Evolutionary conservation across 1,284 basidiomycete species (phyloP), one percentile per base, ranked within the genome.

Genomic region (Cerioporus squamosus): DNA sequence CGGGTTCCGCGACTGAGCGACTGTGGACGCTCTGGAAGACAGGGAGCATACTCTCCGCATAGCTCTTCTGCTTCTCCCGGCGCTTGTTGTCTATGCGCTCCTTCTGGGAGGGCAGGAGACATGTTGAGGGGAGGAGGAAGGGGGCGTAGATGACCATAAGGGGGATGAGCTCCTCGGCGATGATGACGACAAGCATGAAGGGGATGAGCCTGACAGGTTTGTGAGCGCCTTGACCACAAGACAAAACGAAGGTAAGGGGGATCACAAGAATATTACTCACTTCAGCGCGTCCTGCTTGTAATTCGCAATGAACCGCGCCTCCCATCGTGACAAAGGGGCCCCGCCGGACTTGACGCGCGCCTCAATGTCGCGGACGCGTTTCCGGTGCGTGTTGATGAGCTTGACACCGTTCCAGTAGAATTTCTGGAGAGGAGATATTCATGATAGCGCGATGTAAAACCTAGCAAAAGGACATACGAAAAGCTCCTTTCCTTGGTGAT

Each of bases 141-240:
- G 93, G 93, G n/a, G 86, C 88, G 70, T 93, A 95, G 62, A 95
- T 84, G 29, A 93, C 93, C 59, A 94, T 84, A 59, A 95, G 80
- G 10, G 93, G 93, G 58, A 95, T 84, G 44, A 92, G 74, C 72
- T 95, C 93, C 72, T 95, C 93, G 3, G 93, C 75, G 20, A 94
- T 75, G 29, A 93, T 71, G 42, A 93, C 79, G 57, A 94, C 87
- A 63, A 92, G 69, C 12, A 93, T 69, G 75, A 95, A 95, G 0
- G 94, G 91, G 1, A 94, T 78, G 44, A 95, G 81, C 75, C 93
- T 94, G 40, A 22, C n/a, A 18, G 8, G 40, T n/a, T 6, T 42
- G 40, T 42, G 10, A 36, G 33, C 12, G 23, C 18, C 44, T 17
- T 17, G 39, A 33, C n/a, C 23, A 20, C 9, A n/a, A 5, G 45